These are phyloP conservation scores for Termitomyces sp. DNA, from an alignment of 768 basidiomycete genomes.

Conservation along the genomic window DNA sequence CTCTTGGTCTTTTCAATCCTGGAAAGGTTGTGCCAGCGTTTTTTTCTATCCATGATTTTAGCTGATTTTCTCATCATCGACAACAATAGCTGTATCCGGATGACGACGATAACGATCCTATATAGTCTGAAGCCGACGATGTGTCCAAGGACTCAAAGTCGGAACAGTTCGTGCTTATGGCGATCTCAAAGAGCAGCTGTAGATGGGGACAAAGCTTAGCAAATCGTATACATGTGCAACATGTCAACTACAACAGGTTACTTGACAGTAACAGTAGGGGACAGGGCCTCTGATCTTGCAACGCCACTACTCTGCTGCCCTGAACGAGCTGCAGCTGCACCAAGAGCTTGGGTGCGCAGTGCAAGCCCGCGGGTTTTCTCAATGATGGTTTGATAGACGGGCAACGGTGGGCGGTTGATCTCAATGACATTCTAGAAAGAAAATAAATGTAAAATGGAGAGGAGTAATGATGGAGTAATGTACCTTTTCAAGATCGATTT, in stretches of 20 bases:
- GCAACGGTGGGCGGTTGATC: slow-evolving; percentile 84
- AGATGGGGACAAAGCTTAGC: background rate
- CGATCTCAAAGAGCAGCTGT: background rate
- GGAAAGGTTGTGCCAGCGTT: slow-evolving; percentile 51
- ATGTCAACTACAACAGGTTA: slow-evolving; percentile 12
- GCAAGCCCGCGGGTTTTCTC: slow-evolving; percentile 93
- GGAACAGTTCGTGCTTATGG: background rate
- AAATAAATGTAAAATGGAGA: background rate
- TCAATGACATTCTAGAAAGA: slow-evolving; percentile 85
- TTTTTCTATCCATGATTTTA: background rate
- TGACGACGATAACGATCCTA: slow-evolving; percentile 3
- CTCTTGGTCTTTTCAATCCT: slow-evolving; percentile 74
- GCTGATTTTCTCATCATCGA: background rate
- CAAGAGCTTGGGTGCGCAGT: slow-evolving; percentile 85
- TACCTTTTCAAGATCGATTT: slow-evolving; percentile 95
- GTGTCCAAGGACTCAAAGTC: background rate
- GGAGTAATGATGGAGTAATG: slow-evolving; percentile 9
- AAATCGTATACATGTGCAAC: slow-evolving; percentile 6
- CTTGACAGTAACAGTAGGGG: slow-evolving; percentile 19
- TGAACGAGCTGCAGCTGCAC: slow-evolving; percentile 54
- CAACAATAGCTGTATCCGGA: slow-evolving; percentile 17
- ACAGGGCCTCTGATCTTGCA: slow-evolving; percentile 14
- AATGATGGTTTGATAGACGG: slow-evolving; percentile 90
- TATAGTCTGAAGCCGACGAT: background rate
- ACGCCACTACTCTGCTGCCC: slow-evolving; percentile 16